Evolutionary conservation across 2,329 filamentous ascomycete genomes (phyloP), one percentile per base, ranked within the genome.

Genomic region (Verticillium klebahnii): DNA sequence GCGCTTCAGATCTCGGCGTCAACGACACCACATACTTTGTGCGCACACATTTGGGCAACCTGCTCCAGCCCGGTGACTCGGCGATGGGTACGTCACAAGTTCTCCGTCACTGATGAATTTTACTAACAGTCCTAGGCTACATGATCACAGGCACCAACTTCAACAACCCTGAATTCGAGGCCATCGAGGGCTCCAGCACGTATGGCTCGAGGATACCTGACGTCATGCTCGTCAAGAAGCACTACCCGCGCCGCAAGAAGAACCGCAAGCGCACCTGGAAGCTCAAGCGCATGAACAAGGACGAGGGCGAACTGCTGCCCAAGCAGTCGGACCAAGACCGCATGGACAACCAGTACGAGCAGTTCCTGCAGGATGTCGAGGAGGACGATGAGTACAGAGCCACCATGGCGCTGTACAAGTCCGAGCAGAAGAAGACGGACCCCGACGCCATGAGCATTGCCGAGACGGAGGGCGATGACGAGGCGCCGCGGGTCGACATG

Each of bases 311-410:
- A 67, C 83, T 96, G 74, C 78, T 93, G 66, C 91, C 92, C 39
- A 89, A 91, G 80, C 92, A 97, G 78, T 82, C 92, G 63, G 93
- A 98, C 73, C 90, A 94, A 72, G 91, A 93, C 63, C 87, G 88
- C 66, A 87, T 96, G 80, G 93, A 98, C 73, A 86, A 89, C 67
- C 95, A 99, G 77, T 99, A 96, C 78, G 95, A 99, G 80, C 87
- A 93, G 85, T 99, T 99, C 86, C 80, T 99, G 81, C 89, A 90
- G 56, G 95, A 99, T 75, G 92, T 99, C 12, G 96, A 99, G 77
- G 93, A 98, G 73, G 95, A 99, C 74, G 85, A 90, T 59, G 95
- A 99, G 71, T 82, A 97, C 67, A 84, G 95, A 61, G 85, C 88
- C 54, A 93, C 92, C 1, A 80, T 99, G 72, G 91, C 92, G 56